These are phyloP conservation scores for Chaetomium sp. DNA, from an alignment of 2,329 filamentous ascomycete genomes.

Conservation along the genomic window DNA sequence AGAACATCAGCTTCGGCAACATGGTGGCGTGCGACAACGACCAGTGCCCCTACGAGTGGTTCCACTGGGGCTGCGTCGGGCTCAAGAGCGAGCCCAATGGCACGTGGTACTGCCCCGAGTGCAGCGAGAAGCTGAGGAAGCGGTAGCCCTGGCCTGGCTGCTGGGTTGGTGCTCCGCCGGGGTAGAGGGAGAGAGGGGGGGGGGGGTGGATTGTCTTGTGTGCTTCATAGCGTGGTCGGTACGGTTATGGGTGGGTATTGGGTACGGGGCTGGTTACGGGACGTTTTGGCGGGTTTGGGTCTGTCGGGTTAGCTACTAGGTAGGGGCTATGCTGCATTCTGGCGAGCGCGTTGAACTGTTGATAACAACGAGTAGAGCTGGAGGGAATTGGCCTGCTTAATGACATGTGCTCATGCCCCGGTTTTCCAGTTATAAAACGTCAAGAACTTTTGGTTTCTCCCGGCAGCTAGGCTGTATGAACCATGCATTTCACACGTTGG, in stretches of 20 bases:
- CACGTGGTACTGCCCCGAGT: constrained; percentile 68
- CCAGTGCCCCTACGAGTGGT: constrained; percentile 81
- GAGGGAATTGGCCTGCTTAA: not conserved
- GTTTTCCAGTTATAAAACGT: not conserved
- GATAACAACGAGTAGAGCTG: not conserved
- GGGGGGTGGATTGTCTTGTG: constrained; percentile 20
- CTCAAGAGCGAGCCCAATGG: constrained; percentile 69
- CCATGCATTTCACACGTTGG: not conserved
- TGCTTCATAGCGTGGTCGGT: no score
- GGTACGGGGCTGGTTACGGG: not conserved
- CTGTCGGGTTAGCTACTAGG: not conserved
- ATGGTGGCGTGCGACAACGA: constrained; percentile 91
- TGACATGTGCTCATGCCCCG: not conserved
- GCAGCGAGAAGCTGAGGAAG: constrained; percentile 55
- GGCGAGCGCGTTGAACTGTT: not conserved
- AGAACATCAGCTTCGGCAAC: constrained; percentile 81
- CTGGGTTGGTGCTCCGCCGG: not conserved
- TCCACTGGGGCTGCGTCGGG: constrained; percentile 77
- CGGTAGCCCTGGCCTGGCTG: not conserved
- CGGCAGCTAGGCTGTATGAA: no score
- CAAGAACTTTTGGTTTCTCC: no score
- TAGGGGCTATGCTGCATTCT: no score
- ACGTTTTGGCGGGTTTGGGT: not conserved
- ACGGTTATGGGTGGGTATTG: no score
- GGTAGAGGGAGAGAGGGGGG: constrained; percentile 43